Percentiles rank a stretch among this genome's conserved stretches.
Evolutionary conservation across 345 rosid species (phyloP).

Genomic region (Toxicodendron radicans): DNA sequence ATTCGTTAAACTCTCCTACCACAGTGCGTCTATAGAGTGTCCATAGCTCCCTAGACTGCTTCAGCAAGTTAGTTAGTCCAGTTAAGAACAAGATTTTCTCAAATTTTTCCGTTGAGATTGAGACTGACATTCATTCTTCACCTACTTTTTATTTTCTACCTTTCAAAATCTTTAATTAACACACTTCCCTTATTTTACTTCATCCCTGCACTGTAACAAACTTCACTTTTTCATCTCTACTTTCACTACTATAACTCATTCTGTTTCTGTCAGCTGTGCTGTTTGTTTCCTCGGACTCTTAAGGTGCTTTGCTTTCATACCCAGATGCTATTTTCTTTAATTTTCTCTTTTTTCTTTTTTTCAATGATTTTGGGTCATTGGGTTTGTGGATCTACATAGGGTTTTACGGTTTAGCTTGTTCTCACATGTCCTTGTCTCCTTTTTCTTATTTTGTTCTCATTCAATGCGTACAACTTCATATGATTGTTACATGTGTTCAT

Average conservation of each 20-base stretch:
- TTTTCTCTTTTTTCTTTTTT: not conserved
- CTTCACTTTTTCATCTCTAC: not conserved
- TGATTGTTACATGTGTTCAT: constrained; percentile 1
- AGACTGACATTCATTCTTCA: not conserved
- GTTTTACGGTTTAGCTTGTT: not conserved
- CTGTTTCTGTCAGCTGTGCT: too few relatives aligned
- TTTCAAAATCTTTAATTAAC: not conserved
- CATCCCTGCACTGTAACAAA: not conserved
- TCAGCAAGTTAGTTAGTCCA: not conserved
- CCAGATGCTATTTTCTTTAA: not conserved
- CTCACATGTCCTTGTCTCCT: not conserved
- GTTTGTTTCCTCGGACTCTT: not conserved
- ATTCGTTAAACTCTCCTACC: too few relatives aligned
- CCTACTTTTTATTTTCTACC: not conserved
- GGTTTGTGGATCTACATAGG: not conserved
- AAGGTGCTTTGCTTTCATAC: not conserved
- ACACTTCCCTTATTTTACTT: too few relatives aligned
- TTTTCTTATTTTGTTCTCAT: not conserved
- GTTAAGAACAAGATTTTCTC: not conserved
- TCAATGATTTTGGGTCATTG: not conserved
- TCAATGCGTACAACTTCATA: not conserved
- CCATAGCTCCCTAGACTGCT: not conserved
- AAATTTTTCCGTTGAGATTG: not conserved
- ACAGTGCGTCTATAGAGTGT: not conserved
- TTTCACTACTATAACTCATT: too few relatives aligned